These are phyloP conservation scores for Podaxis sp. DNA, from an alignment of 768 basidiomycete species.

Conservation along the genomic window DNA sequence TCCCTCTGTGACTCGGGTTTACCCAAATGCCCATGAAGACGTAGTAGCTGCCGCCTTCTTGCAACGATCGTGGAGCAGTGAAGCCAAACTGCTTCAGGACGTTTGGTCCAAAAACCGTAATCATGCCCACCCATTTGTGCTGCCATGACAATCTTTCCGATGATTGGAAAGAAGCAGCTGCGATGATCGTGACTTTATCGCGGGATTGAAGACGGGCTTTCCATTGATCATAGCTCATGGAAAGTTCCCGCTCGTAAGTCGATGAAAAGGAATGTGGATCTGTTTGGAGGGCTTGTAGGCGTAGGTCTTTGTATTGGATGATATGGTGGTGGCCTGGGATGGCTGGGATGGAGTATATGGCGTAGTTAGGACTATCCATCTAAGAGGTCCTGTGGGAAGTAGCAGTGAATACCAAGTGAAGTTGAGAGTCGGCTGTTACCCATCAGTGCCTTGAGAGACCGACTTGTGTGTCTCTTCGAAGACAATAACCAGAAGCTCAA, in stretches of 20 bases:
- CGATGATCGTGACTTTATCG: slow-evolving; percentile 11
- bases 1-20: slow-evolving; percentile 9
- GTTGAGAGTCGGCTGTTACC: background rate
- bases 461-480: background rate
- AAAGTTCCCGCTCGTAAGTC: slow-evolving; percentile 8
- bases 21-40: slow-evolving; percentile 12
- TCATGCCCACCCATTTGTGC: slow-evolving; percentile 15
- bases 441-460: background rate
- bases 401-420: background rate
- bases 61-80: background rate
- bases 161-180: slow-evolving; percentile 6
- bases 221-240: slow-evolving; percentile 12
- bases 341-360: slow-evolving; percentile 5
- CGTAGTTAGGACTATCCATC: background rate
- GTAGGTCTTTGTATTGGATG: slow-evolving; percentile 14
- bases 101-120: slow-evolving; percentile 10
- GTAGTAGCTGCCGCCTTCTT: background rate
- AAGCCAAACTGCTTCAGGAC: slow-evolving; percentile 7
- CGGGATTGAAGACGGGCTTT: slow-evolving; percentile 13
- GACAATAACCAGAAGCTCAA: background rate
- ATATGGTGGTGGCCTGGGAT: slow-evolving; percentile 12
- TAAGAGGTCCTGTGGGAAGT: background rate
- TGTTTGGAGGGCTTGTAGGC: slow-evolving; percentile 5
- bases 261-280: slow-evolving; percentile 12
- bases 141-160: slow-evolving; percentile 5